Conservation (phyloP, 129 eudicot genomes). For the Calendula officinalis region DNA sequence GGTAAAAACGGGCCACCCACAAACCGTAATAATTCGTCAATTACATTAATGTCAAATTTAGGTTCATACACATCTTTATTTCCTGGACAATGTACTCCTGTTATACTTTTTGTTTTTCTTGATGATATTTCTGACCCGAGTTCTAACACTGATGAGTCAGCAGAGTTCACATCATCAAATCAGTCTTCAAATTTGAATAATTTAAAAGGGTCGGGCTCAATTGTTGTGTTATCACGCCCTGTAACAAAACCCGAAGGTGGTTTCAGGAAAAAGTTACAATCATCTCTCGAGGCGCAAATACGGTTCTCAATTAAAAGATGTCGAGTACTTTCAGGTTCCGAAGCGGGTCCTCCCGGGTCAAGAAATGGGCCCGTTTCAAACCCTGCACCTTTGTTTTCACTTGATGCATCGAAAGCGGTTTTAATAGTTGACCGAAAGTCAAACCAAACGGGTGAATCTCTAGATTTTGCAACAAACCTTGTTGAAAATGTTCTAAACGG, state of each 20-base stretch:
- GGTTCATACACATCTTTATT: conserved; percentile 68
- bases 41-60: conserved; percentile 61
- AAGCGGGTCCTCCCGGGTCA: conserved; percentile 64
- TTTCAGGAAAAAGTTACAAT: conserved; percentile 63
- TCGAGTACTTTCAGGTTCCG: conserved; percentile 70
- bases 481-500: conserved; percentile 76
- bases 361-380: conserved; percentile 55
- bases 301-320: conserved; percentile 87
- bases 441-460: conserved; percentile 61
- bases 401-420: conserved; percentile 83
- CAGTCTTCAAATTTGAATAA: conserved; percentile 47
- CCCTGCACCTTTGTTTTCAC: conserved; percentile 67
- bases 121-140: conserved; percentile 66
- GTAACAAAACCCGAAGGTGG: conserved; percentile 69
- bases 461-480: conserved; percentile 70
- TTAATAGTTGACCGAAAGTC: conserved; percentile 59
- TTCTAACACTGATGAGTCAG: conserved; percentile 44
- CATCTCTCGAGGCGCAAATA: conserved; percentile 90
- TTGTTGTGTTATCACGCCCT: conserved; percentile 80
- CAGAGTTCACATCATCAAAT: conserved; percentile 49
- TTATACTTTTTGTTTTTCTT: conserved; percentile 73
- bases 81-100: conserved; percentile 96
- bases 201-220: conserved; percentile 67
- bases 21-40: conserved; percentile 54
- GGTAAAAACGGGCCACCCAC: conserved; percentile 53